These are phyloP conservation scores for Fragosphaeria purpurea DNA, from an alignment of 2,329 filamentous ascomycete genomes.

Conservation along the genomic window DNA sequence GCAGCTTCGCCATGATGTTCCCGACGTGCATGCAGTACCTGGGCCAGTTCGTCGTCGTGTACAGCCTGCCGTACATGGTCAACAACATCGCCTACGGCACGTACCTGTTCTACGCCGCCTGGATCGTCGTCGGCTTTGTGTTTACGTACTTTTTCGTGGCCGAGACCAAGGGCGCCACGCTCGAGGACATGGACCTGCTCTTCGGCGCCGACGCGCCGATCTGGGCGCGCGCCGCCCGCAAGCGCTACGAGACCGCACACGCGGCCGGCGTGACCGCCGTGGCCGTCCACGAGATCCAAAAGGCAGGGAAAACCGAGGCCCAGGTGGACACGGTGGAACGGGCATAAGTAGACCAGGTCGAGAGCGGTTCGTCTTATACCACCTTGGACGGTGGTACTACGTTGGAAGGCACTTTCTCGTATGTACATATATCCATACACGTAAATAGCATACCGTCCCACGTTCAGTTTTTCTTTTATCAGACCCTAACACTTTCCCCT, in stretches of 20 bases:
- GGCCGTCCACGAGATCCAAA: neutral
- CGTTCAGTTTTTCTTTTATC: no score
- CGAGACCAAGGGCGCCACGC: slow-evolving; percentile 17
- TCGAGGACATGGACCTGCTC: slow-evolving; percentile 20
- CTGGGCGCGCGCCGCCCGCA: neutral
- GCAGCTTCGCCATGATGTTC: slow-evolving; percentile 19
- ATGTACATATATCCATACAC: no score
- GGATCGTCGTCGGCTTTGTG: slow-evolving; percentile 18
- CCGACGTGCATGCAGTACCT: slow-evolving; percentile 22
- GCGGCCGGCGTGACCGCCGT: slow-evolving; percentile 1
- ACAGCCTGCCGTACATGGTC: slow-evolving; percentile 21
- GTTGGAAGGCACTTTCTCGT: no score
- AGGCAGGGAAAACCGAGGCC: neutral
- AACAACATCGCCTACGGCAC: slow-evolving; percentile 5
- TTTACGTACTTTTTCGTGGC: slow-evolving; percentile 14
- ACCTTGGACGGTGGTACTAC: no score
- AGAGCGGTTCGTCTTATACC: no score
- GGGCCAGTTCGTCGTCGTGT: slow-evolving; percentile 21
- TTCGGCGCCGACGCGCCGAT: slow-evolving; percentile 7
- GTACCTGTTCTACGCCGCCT: slow-evolving; percentile 13
- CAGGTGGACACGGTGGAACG: neutral
- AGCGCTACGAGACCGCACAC: neutral
- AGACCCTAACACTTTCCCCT: no score
- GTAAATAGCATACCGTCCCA: no score
- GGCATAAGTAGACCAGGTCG: no score